Evolutionary conservation across 805 yeast genomes (phyloP).

Genomic region (Candida wancherniae): DNA sequence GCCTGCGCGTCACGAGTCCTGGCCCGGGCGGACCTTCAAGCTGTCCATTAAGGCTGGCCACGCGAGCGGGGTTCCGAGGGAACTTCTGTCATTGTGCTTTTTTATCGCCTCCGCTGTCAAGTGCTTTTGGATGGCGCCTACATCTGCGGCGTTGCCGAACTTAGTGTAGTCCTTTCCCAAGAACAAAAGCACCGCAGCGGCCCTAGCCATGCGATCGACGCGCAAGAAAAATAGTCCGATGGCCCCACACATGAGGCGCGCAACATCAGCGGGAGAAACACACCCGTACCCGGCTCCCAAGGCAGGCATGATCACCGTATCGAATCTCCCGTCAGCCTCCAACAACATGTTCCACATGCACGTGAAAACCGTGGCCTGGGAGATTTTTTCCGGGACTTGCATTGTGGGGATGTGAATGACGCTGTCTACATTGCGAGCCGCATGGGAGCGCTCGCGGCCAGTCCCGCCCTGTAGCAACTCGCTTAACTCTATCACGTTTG

Average conservation of each 20-base stretch:
- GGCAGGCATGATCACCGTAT: slow-evolving; percentile 22
- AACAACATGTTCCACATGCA: slow-evolving; percentile 20
- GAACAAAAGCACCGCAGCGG: slow-evolving; percentile 18
- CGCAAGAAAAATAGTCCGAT: slow-evolving; percentile 14
- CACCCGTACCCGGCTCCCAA: slow-evolving; percentile 26
- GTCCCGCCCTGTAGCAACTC: slow-evolving; percentile 1
- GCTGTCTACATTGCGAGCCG: background rate
- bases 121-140: slow-evolving; percentile 1
- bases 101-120: background rate
- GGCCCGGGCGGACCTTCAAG: no score
- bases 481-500: slow-evolving; percentile 13
- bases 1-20: no score
- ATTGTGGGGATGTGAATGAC: slow-evolving; percentile 20
- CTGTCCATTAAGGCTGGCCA: no score
- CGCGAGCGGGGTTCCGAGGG: no score
- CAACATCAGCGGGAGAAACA: slow-evolving; percentile 13
- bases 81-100: no score
- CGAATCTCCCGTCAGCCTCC: slow-evolving; percentile 2
- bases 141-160: slow-evolving; percentile 7
- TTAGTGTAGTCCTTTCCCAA: slow-evolving; percentile 16
- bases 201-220: slow-evolving; percentile 11
- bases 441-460: slow-evolving; percentile 5
- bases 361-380: slow-evolving; percentile 16
- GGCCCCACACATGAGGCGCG: slow-evolving; percentile 21
- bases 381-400: slow-evolving; percentile 20